phyloP scores from a whole-genome alignment of 1,284 basidiomycete genomes.

The Sporisorium reilianum region DNA sequence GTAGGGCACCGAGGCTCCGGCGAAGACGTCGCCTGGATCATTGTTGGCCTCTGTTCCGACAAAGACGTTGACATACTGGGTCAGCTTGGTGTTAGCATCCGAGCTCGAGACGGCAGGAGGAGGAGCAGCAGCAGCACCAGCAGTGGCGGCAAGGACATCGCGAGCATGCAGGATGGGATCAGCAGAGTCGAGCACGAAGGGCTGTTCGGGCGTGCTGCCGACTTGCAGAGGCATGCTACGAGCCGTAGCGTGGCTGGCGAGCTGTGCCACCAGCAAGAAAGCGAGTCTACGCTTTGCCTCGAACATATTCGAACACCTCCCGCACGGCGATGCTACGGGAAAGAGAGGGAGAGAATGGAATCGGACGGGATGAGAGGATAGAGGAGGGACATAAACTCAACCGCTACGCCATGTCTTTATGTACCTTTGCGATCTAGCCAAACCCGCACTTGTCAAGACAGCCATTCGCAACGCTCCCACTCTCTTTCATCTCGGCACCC shows the following conservation, averaged over 20 bases:
- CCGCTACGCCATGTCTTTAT: neutral
- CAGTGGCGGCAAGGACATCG: neutral
- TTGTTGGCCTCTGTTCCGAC: slow-evolving; percentile 47
- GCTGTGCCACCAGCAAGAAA: slow-evolving; percentile 1
- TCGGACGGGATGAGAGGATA: no score
- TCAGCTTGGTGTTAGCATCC: slow-evolving; percentile 15
- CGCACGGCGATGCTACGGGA: no score
- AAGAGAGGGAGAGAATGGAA: neutral
- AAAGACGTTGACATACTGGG: slow-evolving; percentile 43
- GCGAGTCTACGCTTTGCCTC: slow-evolving; percentile 2
- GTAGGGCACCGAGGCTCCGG: slow-evolving; percentile 58
- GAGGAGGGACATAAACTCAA: neutral
- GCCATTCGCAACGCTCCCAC: neutral
- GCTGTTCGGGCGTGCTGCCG: slow-evolving; percentile 19
- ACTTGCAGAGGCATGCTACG: slow-evolving; percentile 7
- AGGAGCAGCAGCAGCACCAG: no score
- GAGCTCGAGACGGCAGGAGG: neutral
- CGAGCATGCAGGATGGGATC: neutral
- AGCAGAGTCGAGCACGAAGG: slow-evolving; percentile 11
- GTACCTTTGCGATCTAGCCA: neutral
- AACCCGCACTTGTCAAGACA: neutral
- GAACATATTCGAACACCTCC: slow-evolving; percentile 2
- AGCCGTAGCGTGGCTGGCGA: neutral
- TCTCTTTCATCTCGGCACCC: neutral
- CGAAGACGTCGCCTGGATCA: slow-evolving; percentile 54